These are phyloP conservation scores for Diaporthe humulicola DNA, from an alignment of 2,329 filamentous ascomycete genomes.

Conservation along the genomic window DNA sequence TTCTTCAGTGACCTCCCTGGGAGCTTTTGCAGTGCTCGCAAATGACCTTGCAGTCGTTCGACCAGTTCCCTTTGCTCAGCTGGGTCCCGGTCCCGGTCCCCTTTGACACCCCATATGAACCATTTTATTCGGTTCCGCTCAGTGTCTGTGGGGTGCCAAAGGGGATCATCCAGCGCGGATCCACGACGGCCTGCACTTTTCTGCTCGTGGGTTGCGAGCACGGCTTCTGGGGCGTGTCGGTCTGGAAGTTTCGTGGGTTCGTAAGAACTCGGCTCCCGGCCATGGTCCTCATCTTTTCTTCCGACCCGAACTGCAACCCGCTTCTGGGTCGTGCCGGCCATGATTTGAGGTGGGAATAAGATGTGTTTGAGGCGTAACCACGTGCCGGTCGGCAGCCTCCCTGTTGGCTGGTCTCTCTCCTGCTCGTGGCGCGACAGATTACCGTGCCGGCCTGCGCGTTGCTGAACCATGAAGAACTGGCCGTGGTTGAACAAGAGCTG, in stretches of 20 bases:
- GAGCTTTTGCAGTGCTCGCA: not conserved
- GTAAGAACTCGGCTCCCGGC: not conserved
- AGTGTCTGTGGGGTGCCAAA: not conserved
- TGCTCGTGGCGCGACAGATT: not conserved
- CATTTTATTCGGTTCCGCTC: not conserved
- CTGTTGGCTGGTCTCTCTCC: not conserved
- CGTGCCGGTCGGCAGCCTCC: too few relatives aligned
- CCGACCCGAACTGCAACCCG: not conserved
- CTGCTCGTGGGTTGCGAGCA: not conserved
- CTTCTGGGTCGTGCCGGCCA: not conserved
- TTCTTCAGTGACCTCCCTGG: not conserved
- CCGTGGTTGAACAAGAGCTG: slow-evolving; percentile 11
- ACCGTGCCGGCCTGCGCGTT: not conserved
- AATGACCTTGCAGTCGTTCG: not conserved
- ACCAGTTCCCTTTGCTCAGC: not conserved
- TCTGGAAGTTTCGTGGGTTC: not conserved
- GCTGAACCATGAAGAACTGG: not conserved
- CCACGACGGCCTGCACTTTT: not conserved
- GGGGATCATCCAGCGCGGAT: not conserved
- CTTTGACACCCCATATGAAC: not conserved
- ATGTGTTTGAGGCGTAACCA: not conserved
- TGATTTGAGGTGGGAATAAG: not conserved
- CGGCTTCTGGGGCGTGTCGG: not conserved
- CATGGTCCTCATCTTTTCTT: not conserved
- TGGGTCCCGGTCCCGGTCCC: not conserved